Percentiles rank a stretch among this genome's conserved stretches.
phyloP scores from a whole-genome alignment of 2,329 filamentous ascomycete genomes.

The Coleophoma eucalyptorum region DNA sequence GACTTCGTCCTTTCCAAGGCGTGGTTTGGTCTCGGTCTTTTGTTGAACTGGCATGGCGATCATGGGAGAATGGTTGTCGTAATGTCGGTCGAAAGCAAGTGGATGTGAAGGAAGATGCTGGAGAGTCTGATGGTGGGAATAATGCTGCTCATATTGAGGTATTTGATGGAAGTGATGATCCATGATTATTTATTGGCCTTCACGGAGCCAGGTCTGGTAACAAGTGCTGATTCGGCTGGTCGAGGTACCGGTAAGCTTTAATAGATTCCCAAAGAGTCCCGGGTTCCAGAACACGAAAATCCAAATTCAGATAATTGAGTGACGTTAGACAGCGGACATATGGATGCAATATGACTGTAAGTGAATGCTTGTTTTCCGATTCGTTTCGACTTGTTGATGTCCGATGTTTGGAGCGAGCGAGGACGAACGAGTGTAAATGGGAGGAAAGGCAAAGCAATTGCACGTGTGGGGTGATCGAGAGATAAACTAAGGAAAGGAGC shows the following conservation, averaged over 20 bases:
- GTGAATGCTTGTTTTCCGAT: too few species aligned
- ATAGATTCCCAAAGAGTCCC: too few species aligned
- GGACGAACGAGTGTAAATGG: too few species aligned
- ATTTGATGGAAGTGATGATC: neutral
- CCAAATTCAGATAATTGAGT: too few species aligned
- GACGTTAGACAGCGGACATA: too few species aligned
- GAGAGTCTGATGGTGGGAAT: neutral
- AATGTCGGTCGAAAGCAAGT: slow-evolving; percentile 4
- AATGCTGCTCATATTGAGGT: neutral
- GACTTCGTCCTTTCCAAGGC: slow-evolving; percentile 49
- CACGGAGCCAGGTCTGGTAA: neutral
- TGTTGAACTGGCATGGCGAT: slow-evolving; percentile 16
- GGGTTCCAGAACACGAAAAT: too few species aligned
- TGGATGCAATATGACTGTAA: too few species aligned
- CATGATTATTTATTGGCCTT: too few species aligned
- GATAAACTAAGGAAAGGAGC: neutral
- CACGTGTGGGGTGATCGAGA: neutral
- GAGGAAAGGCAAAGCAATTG: neutral
- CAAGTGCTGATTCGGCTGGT: too few species aligned
- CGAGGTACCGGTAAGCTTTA: too few species aligned
- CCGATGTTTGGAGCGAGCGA: too few species aligned
- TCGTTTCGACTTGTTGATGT: too few species aligned
- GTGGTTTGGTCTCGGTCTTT: slow-evolving; percentile 27
- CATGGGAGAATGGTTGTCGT: slow-evolving; percentile 5
- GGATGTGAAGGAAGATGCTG: neutral